phyloP scores from a whole-genome alignment of 495 filamentous ascomycete species.

The Beverwykella pulmonaria region DNA sequence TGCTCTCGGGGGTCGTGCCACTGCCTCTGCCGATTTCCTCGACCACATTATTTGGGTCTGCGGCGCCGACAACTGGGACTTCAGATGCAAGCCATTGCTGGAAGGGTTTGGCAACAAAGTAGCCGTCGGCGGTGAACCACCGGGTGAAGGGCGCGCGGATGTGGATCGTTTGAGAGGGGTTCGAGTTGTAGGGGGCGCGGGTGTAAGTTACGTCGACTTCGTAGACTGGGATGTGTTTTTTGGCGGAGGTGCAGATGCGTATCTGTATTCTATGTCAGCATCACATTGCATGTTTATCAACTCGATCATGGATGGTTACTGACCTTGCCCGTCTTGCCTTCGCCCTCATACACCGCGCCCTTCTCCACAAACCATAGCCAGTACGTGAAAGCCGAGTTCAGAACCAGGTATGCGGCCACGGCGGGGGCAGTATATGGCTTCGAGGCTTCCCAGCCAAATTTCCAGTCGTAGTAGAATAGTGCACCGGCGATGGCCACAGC shows the following conservation, averaged over 20 bases:
- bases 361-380: slow-evolving; percentile 89
- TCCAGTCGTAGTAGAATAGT: slow-evolving; percentile 90
- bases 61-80: slow-evolving; percentile 67
- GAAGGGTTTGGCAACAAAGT: slow-evolving; percentile 81
- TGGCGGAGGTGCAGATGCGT: slow-evolving; percentile 62
- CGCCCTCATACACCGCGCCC: slow-evolving; percentile 77
- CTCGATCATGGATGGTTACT: too few species aligned
- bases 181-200: slow-evolving; percentile 39
- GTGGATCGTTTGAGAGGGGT: slow-evolving; percentile 52
- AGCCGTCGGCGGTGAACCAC: slow-evolving; percentile 84
- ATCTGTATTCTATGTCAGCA: slow-evolving; percentile 13
- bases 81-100: slow-evolving; percentile 75
- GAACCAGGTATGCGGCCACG: slow-evolving; percentile 74
- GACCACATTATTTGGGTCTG: slow-evolving; percentile 61
- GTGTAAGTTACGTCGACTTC: slow-evolving; percentile 65
- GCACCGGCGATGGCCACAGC: slow-evolving; percentile 78
- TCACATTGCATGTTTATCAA: too few species aligned
- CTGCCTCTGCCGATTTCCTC: slow-evolving; percentile 45
- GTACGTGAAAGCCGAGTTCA: slow-evolving; percentile 77
- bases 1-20: slow-evolving; percentile 23
- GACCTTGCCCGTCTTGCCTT: slow-evolving; percentile 60
- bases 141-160: slow-evolving; percentile 72
- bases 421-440: slow-evolving; percentile 74
- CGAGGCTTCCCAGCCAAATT: slow-evolving; percentile 81
- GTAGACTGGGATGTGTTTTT: slow-evolving; percentile 81